Evolutionary conservation across 352 stramenopile genomes (phyloP).

Genomic region (Elongisporangium prolatum): DNA sequence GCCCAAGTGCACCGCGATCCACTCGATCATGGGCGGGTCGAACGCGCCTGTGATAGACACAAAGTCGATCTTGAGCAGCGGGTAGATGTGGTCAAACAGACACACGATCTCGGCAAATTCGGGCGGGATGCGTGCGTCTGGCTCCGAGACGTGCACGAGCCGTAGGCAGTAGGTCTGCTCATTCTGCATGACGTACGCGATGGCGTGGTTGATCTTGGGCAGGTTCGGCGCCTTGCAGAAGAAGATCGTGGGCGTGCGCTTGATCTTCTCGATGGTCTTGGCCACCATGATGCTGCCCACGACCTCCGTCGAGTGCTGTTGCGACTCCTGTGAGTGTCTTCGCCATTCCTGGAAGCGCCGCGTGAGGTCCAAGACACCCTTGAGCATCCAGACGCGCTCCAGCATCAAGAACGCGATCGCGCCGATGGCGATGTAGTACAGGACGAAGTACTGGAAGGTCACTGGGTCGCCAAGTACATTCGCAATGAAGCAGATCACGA

Average conservation of each 20-base stretch:
- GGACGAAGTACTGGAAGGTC: constrained; percentile 42
- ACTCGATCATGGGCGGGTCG: constrained; percentile 76
- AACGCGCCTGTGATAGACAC: constrained; percentile 69
- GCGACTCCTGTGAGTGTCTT: constrained; percentile 1
- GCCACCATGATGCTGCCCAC: constrained; percentile 54
- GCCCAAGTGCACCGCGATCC: constrained; percentile 60
- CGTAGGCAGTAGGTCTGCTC: constrained; percentile 86
- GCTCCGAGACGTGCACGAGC: constrained; percentile 70
- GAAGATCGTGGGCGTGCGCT: constrained; percentile 84
- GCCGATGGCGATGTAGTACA: constrained; percentile 56
- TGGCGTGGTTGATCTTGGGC: constrained; percentile 89
- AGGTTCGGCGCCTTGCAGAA: constrained; percentile 88
- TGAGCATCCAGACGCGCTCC: constrained; percentile 50
- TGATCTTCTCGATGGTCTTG: constrained; percentile 71
- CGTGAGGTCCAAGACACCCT: constrained; percentile 41
- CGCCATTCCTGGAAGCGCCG: constrained; percentile 15
- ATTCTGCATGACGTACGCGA: constrained; percentile 88
- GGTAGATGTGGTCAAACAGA: constrained; percentile 90
- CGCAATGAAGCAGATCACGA: constrained; percentile 40
- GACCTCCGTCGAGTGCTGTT: constrained; percentile 30
- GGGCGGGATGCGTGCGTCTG: constrained; percentile 17
- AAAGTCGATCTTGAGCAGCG: constrained; percentile 86
- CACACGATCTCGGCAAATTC: constrained; percentile 51
- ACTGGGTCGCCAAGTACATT: constrained; percentile 45
- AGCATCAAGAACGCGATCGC: constrained; percentile 60